Evolutionary conservation across 2,329 filamentous ascomycete species (phyloP).

Genomic region (Pseudocercospora eumusae): DNA sequence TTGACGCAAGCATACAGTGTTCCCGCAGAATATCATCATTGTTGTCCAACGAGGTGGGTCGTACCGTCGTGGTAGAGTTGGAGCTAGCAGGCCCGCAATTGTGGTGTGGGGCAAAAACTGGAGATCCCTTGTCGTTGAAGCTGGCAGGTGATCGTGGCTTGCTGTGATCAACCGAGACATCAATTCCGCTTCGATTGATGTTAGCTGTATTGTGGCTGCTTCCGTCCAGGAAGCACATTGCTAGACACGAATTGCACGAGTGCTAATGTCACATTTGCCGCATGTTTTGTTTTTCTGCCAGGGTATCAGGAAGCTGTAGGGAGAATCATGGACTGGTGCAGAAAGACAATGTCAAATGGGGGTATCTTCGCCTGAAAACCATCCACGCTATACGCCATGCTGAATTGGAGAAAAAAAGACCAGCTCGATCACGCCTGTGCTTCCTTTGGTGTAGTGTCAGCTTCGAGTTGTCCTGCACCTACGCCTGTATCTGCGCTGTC

Average conservation of each 20-base stretch:
- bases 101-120: not conserved
- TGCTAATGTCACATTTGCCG: not conserved
- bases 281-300: no score
- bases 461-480: not conserved
- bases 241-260: not conserved
- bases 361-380: conserved; percentile 4
- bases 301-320: no score
- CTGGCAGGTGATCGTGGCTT: not conserved
- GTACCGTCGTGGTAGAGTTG: not conserved
- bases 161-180: not conserved
- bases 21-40: not conserved
- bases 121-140: not conserved
- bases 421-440: not conserved
- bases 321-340: no score
- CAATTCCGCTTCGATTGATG: no score
- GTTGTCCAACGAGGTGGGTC: not conserved
- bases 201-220: no score
- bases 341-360: not conserved
- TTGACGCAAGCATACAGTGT: not conserved
- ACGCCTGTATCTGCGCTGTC: conserved; percentile 1
- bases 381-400: not conserved
- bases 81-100: conserved; percentile 1
- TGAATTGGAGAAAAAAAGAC: not conserved
- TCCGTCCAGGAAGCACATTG: not conserved
- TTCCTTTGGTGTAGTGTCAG: not conserved